These are phyloP conservation scores for Termitomyces sp. DNA, from an alignment of 768 basidiomycete genomes.

Conservation along the genomic window DNA sequence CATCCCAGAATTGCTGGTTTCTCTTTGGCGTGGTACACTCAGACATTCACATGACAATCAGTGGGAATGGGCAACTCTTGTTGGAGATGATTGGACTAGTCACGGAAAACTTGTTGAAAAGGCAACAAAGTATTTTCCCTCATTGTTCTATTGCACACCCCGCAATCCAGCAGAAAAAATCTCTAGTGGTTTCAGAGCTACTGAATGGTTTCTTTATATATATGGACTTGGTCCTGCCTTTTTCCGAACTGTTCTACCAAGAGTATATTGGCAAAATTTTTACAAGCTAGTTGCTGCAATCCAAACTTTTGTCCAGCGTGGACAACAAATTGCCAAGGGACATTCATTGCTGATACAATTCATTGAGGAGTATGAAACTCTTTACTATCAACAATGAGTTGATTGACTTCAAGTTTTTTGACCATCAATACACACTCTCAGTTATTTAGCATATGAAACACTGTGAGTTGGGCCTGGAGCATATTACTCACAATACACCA, in stretches of 20 bases:
- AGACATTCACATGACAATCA: no score
- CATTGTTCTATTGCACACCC: background rate
- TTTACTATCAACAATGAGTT: no score
- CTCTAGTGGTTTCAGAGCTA: background rate
- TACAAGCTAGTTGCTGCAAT: background rate
- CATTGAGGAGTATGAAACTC: no score
- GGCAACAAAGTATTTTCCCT: background rate
- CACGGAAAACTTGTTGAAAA: background rate
- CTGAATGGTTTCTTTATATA: background rate
- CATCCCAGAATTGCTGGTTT: background rate
- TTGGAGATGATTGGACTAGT: background rate
- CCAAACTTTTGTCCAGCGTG: background rate
- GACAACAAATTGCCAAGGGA: background rate
- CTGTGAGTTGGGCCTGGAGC: no score
- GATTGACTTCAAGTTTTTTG: no score
- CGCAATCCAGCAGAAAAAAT: background rate
- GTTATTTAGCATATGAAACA: no score
- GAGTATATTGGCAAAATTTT: background rate
- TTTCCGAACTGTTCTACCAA: background rate
- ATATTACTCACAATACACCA: no score
- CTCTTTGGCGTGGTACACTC: background rate
- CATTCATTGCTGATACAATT: no score
- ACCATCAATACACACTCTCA: no score
- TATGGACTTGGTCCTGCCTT: background rate
- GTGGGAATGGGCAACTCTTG: no score